These are phyloP conservation scores for Globisporangium iwayamae DNA, from an alignment of 352 stramenopile genomes.

Conservation along the genomic window DNA sequence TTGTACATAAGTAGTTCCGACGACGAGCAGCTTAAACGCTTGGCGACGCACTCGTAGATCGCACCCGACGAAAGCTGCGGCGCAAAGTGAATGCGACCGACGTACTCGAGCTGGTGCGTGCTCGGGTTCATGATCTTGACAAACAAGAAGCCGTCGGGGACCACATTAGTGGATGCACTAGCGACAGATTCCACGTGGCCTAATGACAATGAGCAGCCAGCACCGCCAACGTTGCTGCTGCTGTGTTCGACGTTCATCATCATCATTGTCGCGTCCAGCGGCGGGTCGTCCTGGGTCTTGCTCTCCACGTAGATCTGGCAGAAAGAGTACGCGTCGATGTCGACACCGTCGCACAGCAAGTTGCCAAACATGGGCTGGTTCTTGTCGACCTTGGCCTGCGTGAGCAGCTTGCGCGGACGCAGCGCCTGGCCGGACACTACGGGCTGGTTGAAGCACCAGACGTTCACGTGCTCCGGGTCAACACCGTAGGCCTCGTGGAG, in stretches of 20 bases:
- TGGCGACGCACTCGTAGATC: conserved; percentile 49
- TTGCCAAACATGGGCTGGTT: conserved; percentile 61
- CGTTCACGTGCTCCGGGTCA: conserved; percentile 23
- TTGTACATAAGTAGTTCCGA: conserved; percentile 60
- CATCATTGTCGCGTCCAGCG: conserved; percentile 28
- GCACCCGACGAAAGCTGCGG: conserved; percentile 28
- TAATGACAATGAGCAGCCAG: neutral
- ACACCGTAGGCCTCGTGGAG: conserved; percentile 32
- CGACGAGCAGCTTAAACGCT: conserved; percentile 32
- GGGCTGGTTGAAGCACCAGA: conserved; percentile 82
- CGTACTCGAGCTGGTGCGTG: conserved; percentile 36
- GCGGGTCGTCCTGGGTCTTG: conserved; percentile 26
- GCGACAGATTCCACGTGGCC: neutral
- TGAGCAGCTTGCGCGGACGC: conserved; percentile 66
- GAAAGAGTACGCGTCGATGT: conserved; percentile 84
- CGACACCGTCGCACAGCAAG: conserved; percentile 67
- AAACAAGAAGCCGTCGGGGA: conserved; percentile 46
- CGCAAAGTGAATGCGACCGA: conserved; percentile 36
- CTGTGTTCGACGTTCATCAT: neutral
- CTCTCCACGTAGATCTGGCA: conserved; percentile 73
- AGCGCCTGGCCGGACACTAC: conserved; percentile 70
- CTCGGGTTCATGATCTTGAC: conserved; percentile 55
- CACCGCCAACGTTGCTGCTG: neutral
- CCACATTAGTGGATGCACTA: neutral
- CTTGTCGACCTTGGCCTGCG: conserved; percentile 31